Percentiles rank a stretch among this genome's conserved stretches.
phyloP scores from a whole-genome alignment of 352 stramenopile species.

The Globisporangium paddicum region DNA sequence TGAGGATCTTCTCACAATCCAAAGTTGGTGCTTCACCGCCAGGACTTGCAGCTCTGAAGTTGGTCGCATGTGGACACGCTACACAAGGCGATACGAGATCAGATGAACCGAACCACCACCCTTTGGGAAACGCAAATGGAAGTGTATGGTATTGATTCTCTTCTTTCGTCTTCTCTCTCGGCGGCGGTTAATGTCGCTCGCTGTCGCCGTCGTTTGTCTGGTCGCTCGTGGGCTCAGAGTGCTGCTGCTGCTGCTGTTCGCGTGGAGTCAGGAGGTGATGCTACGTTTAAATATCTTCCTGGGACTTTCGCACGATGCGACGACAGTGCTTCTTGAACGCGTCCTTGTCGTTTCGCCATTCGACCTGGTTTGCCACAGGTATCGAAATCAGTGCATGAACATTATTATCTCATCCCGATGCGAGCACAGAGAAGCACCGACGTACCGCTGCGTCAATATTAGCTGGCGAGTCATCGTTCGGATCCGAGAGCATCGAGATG shows the following conservation, averaged over 20 bases:
- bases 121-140: slow-evolving; percentile 1
- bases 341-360: slow-evolving; percentile 90
- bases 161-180: slow-evolving; percentile 1
- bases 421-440: slow-evolving; percentile 13
- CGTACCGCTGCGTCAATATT: slow-evolving; percentile 99
- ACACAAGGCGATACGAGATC: no score
- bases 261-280: slow-evolving; percentile 5
- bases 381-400: slow-evolving; percentile 2
- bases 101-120: not conserved
- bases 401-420: not conserved
- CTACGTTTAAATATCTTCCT: slow-evolving; percentile 88
- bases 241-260: not conserved
- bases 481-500: slow-evolving; percentile 99
- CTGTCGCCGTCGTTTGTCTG: not conserved
- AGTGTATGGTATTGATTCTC: slow-evolving; percentile 3
- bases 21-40: no score
- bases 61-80: no score
- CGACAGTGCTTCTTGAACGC: slow-evolving; percentile 93
- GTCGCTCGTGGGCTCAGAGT: not conserved
- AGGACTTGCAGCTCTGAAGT: not conserved
- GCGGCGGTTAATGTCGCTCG: not conserved
- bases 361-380: slow-evolving; percentile 48
- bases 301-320: slow-evolving; percentile 89
- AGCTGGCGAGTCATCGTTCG: slow-evolving; percentile 99
- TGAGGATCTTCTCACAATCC: no score